A percentile compares a stretch with the other conserved stretches of the same genome.
phyloP scores from a whole-genome alignment of 2,329 filamentous ascomycete species.

The Neoarthrinium moseri region DNA sequence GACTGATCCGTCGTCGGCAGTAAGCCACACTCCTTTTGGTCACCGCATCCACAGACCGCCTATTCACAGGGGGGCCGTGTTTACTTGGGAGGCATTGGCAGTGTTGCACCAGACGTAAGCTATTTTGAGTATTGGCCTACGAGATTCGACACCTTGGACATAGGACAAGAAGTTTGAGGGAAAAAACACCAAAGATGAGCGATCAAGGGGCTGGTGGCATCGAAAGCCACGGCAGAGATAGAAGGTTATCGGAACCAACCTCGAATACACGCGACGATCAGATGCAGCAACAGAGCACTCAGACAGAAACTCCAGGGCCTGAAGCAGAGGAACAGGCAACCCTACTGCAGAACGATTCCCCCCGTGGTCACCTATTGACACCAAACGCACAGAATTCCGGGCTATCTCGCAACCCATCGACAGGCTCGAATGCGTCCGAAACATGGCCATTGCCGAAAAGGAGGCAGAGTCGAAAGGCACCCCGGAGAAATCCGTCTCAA shows the following conservation, averaged over 20 bases:
- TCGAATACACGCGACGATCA: slow-evolving; percentile 28
- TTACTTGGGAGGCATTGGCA: slow-evolving; percentile 1
- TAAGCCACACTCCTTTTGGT: slow-evolving; percentile 6
- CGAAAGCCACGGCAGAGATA: slow-evolving; percentile 29
- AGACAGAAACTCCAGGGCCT: slow-evolving; percentile 22
- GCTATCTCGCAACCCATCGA: slow-evolving; percentile 26
- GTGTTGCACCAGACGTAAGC: neutral
- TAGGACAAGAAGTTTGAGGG: too few species aligned
- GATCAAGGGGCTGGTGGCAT: slow-evolving; percentile 30
- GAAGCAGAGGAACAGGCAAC: slow-evolving; percentile 24
- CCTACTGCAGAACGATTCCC: slow-evolving; percentile 23
- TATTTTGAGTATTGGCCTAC: too few species aligned
- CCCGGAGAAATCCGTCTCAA: neutral
- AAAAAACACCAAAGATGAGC: slow-evolving; percentile 26
- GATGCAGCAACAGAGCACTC: slow-evolving; percentile 25
- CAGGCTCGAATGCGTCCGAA: slow-evolving; percentile 22
- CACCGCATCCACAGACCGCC: neutral
- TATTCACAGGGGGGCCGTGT: neutral
- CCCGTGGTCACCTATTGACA: too few species aligned
- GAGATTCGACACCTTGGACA: neutral
- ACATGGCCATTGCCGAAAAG: slow-evolving; percentile 3
- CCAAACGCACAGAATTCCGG: slow-evolving; percentile 11
- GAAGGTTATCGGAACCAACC: slow-evolving; percentile 28
- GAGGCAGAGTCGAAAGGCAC: neutral
- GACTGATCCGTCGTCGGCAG: slow-evolving; percentile 5